Conservation (phyloP, 2,329 filamentous ascomycete genomes). For the Colletotrichum destructivum region DNA sequence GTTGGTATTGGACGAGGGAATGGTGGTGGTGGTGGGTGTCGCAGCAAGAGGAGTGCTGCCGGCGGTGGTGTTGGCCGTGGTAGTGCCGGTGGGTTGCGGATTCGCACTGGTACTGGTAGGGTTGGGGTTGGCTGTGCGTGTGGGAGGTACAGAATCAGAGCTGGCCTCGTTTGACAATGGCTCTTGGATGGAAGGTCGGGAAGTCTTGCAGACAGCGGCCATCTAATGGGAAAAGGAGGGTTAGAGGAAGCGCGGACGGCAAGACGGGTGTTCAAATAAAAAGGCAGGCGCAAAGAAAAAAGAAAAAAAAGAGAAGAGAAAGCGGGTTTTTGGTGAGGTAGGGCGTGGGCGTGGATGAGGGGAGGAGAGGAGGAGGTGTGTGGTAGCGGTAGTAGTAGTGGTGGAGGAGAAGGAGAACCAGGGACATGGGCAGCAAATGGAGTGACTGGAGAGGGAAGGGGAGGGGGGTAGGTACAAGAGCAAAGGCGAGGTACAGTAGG, state of each 20-base stretch:
- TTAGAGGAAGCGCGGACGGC: conserved; percentile 31
- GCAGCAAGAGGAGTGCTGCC: conserved; percentile 23
- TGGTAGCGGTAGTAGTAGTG: conserved; percentile 26
- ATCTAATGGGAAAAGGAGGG: conserved; percentile 39
- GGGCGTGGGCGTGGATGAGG: conserved; percentile 41
- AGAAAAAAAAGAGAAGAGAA: conserved; percentile 35
- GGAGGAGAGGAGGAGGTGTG: conserved; percentile 38
- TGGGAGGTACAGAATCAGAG: conserved; percentile 27
- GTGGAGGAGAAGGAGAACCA: conserved; percentile 40
- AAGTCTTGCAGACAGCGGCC: conserved; percentile 43
- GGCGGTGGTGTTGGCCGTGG: conserved; percentile 1
- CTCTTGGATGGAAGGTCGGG: conserved; percentile 41
- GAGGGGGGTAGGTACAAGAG: conserved; percentile 20
- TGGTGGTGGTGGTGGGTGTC: conserved; percentile 24
- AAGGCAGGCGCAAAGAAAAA: conserved; percentile 33
- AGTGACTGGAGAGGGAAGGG: conserved; percentile 1
- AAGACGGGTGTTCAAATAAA: conserved; percentile 42
- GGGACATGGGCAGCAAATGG: conserved; percentile 38
- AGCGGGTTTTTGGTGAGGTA: conserved; percentile 42
- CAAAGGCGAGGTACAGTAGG: conserved; percentile 23
- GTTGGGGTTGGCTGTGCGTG: conserved; percentile 35
- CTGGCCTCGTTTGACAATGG: conserved; percentile 39
- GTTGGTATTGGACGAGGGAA: conserved; percentile 10
- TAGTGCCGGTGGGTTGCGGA: conserved; percentile 14
- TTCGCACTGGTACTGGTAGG: conserved; percentile 31